phyloP scores from a whole-genome alignment of 345 rosid species.

The Moricandia moricandioides region DNA sequence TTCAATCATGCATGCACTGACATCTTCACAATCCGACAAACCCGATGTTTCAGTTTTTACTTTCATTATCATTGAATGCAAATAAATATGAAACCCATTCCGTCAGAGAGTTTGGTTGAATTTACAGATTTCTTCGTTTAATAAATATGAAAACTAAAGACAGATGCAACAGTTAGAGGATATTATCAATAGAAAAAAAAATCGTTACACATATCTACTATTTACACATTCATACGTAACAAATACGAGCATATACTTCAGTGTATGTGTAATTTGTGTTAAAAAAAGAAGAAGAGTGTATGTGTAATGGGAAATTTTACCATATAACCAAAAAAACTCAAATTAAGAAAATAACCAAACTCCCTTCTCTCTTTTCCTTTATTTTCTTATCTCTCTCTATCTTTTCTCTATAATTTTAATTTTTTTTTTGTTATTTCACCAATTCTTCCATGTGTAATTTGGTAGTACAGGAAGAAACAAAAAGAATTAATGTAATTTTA shows the following conservation, averaged over 20 bases:
- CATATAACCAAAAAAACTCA: too few relatives aligned
- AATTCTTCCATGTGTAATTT: neutral
- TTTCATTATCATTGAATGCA: conserved; percentile 23
- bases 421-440: too few relatives aligned
- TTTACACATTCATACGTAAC: neutral
- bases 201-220: neutral
- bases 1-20: conserved; percentile 34
- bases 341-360: too few relatives aligned
- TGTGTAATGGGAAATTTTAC: too few relatives aligned
- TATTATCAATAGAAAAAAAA: neutral
- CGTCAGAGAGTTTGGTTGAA: neutral
- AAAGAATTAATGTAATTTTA: neutral
- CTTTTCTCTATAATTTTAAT: too few relatives aligned
- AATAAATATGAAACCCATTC: conserved; percentile 18
- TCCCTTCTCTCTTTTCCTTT: too few relatives aligned
- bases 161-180: neutral
- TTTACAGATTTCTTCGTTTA: neutral
- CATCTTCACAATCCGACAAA: conserved; percentile 34
- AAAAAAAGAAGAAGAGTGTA: too few relatives aligned
- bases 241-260: neutral
- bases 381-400: too few relatives aligned
- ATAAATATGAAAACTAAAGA: neutral
- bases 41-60: conserved; percentile 14
- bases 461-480: neutral
- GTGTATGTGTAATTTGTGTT: neutral